Conservation (phyloP, 768 basidiomycete species). For the Dioszegia aurantiaca region DNA sequence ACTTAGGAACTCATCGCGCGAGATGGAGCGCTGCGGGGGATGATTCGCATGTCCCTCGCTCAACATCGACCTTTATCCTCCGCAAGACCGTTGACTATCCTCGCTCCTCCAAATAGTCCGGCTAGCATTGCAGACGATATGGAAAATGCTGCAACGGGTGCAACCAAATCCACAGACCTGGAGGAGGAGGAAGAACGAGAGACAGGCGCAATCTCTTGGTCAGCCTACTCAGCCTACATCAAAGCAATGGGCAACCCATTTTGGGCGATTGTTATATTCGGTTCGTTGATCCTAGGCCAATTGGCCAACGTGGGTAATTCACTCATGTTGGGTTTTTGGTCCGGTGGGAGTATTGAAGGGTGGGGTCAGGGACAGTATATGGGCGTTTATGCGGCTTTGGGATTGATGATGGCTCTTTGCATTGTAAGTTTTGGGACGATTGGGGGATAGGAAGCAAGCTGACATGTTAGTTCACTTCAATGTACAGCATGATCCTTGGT, state of each 20-base stretch:
- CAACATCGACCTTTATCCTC: conserved; percentile 59
- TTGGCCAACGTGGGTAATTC: conserved; percentile 62
- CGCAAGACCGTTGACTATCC: conserved; percentile 17
- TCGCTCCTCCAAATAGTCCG: not conserved
- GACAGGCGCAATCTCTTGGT: conserved; percentile 59
- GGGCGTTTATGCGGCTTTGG: conserved; percentile 56
- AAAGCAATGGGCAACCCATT: conserved; percentile 56
- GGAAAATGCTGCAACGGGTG: not conserved
- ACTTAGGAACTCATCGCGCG: conserved; percentile 25
- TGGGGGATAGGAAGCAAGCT: not conserved
- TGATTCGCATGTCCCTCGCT: conserved; percentile 49
- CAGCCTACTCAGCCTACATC: conserved; percentile 59
- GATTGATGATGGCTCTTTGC: conserved; percentile 23
- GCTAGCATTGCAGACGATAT: no score
- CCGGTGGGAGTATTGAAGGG: conserved; percentile 58
- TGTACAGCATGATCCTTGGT: conserved; percentile 38
- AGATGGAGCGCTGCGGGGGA: conserved; percentile 39
- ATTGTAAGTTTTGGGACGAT: conserved; percentile 13
- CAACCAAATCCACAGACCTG: not conserved
- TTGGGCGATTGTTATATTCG: conserved; percentile 58
- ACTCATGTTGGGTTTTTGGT: conserved; percentile 74
- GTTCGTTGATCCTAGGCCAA: conserved; percentile 58
- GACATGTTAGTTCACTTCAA: conserved; percentile 29
- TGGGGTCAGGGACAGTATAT: conserved; percentile 69
- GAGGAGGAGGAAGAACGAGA: conserved; percentile 60